Evolutionary conservation across 2,329 filamentous ascomycete species (phyloP), one percentile per base, ranked within the genome.

Genomic region (Pseudopyricularia cyperi): DNA sequence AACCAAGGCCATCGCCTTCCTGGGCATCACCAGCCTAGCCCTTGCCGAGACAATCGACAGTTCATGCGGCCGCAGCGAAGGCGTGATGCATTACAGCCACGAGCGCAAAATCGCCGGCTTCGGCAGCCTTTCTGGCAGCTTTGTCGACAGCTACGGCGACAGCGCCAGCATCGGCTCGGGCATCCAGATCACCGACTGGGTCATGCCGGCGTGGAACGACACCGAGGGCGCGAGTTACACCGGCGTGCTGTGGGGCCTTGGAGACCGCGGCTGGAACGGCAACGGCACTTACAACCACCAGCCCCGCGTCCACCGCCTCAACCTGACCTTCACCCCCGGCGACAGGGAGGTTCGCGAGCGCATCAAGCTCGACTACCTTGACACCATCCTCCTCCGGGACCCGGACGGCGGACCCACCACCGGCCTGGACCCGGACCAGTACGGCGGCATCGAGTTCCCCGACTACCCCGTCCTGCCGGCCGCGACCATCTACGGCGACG

Each of bases 211-310:
- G 2, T 44, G 39, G 39, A 44, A 44, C 39, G 39, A 44, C 17
- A 62, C 63, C 5, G 71, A 66, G 58, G 71, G 66, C 58, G 69
- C 68, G 51, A 70, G 62, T 6, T 88, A 87, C 61, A 71, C 72
- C 2, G 84, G 82, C 15, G 72, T 76, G 4, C 60, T 87, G 22
- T 88, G 77, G 66, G 70, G 72, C 12, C 64, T 87, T 15, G 83
- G 84, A 1, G 82, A 87, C 60, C 73, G 83, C 54, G 84, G 84
- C 35, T 88, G 84, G 82, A 87, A 88, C 60, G 87, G 83, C 0
- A 69, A 86, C 58, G 83, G 82, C 46, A 87, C 83, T 8, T 57
- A 83, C 17, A 86, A 86, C 62, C 85, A 75, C 62, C 78, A 85
- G 57, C 74, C 76, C 3, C 75, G 84, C 33, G 72, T 89, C 28